phyloP scores from a whole-genome alignment of 1,284 basidiomycete species.

The Quambalaria eucalypti region DNA sequence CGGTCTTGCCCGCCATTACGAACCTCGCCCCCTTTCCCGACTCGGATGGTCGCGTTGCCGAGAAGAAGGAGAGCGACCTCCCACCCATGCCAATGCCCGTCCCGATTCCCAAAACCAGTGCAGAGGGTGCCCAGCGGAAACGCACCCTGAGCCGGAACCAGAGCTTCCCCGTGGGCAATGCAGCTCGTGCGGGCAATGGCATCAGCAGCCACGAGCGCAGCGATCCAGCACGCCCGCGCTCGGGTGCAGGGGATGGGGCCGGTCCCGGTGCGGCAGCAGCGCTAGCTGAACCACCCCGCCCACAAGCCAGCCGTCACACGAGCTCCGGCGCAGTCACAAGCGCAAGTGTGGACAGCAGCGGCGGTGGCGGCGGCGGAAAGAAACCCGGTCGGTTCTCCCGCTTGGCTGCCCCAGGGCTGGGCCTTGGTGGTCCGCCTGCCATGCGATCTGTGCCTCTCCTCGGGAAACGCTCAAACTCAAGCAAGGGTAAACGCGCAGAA shows the following conservation, averaged over 20 bases:
- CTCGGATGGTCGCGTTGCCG: too few relatives aligned
- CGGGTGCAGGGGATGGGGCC: background rate
- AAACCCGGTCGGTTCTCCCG: background rate
- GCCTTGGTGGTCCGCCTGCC: too few relatives aligned
- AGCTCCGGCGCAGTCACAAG: background rate
- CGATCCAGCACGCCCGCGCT: too few relatives aligned
- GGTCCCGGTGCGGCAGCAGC: too few relatives aligned
- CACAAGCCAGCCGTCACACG: too few relatives aligned
- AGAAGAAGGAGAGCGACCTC: conserved; percentile 11
- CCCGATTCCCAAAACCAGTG: background rate
- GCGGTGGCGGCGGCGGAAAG: background rate
- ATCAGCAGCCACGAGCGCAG: too few relatives aligned
- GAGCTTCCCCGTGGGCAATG: too few relatives aligned
- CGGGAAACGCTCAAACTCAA: too few relatives aligned
- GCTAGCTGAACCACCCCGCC: too few relatives aligned
- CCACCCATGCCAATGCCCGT: conserved; percentile 15
- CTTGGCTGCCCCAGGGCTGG: background rate
- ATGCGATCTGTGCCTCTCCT: too few relatives aligned
- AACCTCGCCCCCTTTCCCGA: conserved; percentile 24
- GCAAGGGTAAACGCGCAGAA: too few relatives aligned
- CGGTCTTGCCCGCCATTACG: conserved; percentile 22
- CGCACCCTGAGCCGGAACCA: background rate
- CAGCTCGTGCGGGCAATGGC: too few relatives aligned
- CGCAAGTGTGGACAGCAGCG: background rate
- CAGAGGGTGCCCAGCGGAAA: background rate